A percentile compares a stretch with the other conserved stretches of the same genome.
phyloP scores from a whole-genome alignment of 1,284 basidiomycete genomes.

The Ustilago bromivora region DNA sequence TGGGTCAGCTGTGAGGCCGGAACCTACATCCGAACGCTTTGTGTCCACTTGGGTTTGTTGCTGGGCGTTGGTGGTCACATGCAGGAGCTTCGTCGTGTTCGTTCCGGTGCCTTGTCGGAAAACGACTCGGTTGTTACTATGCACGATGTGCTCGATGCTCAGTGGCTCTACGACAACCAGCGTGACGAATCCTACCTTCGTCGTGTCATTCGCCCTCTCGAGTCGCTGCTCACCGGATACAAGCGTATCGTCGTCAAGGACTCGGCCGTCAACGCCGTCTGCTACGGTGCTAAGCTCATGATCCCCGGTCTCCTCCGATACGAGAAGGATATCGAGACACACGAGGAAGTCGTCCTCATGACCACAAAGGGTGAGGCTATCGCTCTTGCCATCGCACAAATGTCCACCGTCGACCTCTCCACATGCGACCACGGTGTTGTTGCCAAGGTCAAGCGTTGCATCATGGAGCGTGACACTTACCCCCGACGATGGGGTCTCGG shows the following conservation, averaged over 20 bases:
- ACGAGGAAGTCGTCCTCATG: slow-evolving; percentile 99
- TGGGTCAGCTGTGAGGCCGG: slow-evolving; percentile 99
- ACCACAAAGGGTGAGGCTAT: slow-evolving; percentile 99
- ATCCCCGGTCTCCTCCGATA: slow-evolving; percentile 97
- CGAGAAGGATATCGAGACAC: slow-evolving; percentile 91
- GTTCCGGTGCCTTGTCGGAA: slow-evolving; percentile 95
- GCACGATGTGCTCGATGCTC: slow-evolving; percentile 99
- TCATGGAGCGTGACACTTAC: slow-evolving; percentile 98
- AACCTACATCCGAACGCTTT: slow-evolving; percentile 97
- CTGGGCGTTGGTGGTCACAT: slow-evolving; percentile 98
- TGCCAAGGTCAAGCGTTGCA: slow-evolving; percentile 98
- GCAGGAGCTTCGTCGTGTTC: slow-evolving; percentile 96
- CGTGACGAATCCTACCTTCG: slow-evolving; percentile 97
- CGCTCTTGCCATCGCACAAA: slow-evolving; percentile 81
- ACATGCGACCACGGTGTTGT: slow-evolving; percentile 99
- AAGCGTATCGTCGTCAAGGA: slow-evolving; percentile 99
- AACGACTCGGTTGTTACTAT: slow-evolving; percentile 99
- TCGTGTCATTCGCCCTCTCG: slow-evolving; percentile 91
- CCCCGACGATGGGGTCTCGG: slow-evolving; percentile 98
- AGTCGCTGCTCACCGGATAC: slow-evolving; percentile 93
- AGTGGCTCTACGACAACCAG: slow-evolving; percentile 99
- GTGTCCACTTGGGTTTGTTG: slow-evolving; percentile 94
- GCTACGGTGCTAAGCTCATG: slow-evolving; percentile 99
- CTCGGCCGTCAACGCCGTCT: slow-evolving; percentile 98
- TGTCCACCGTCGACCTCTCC: slow-evolving; percentile 97